Evolutionary conservation across 179 eudicot genomes (phyloP).

Genomic region (Amaranthus tricolor): DNA sequence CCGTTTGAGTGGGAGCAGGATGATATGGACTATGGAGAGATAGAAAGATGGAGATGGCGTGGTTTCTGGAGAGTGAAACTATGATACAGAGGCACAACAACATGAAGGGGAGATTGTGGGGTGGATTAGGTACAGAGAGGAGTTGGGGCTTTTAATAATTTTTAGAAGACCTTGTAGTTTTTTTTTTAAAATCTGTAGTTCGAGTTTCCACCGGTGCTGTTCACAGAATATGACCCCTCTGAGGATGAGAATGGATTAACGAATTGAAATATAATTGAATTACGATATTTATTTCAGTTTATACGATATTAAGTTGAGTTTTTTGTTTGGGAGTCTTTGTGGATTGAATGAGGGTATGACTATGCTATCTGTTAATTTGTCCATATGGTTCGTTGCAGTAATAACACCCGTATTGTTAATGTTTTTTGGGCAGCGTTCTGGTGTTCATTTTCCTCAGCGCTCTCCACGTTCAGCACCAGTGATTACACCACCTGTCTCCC

Average conservation of each 20-base stretch:
- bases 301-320: background rate
- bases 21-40: too few relatives aligned
- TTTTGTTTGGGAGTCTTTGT: background rate
- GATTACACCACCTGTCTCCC: constrained; percentile 75
- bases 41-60: too few relatives aligned
- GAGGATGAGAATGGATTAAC: background rate
- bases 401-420: background rate
- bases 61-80: background rate
- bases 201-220: background rate
- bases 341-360: background rate
- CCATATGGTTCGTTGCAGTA: background rate
- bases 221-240: background rate
- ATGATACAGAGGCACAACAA: background rate
- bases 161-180: background rate
- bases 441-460: constrained; percentile 78
- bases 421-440: constrained; percentile 55
- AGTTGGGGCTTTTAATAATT: background rate
- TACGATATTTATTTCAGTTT: background rate
- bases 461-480: constrained; percentile 65
- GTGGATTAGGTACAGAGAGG: background rate
- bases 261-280: background rate
- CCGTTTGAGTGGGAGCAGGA: too few relatives aligned
- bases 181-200: background rate
- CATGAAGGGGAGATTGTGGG: background rate
- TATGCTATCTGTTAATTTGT: background rate